Evolutionary conservation across 345 rosid genomes (phyloP), one percentile per base, ranked within the genome.

Genomic region (Salix suchowensis): DNA sequence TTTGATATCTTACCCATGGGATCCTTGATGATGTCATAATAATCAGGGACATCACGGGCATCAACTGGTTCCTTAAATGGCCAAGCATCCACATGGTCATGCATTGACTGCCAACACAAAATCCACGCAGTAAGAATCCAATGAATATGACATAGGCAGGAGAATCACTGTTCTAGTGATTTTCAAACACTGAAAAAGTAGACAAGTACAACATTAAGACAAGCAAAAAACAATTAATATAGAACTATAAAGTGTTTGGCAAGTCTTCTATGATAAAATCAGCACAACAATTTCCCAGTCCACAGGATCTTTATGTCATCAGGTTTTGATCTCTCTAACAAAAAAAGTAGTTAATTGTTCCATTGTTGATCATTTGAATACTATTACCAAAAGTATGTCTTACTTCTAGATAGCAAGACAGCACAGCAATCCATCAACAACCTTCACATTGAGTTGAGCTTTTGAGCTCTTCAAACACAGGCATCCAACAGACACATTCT

Each of bases 21-120:
- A 83, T 96, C 98, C 89, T 92, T 94, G 80, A 96, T 96, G 82
- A 96, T 90, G 77, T 90, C 98, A 82, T 94, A 92, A 84, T 96
- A 96, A 89, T 94, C 99, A 46, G 99, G 98, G 78, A 90, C 99
- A 82, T 96, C 99, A 52, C 91, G 93, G 64, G 82, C 82, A 88
- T 96, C 97, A 46, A 96, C 97, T 61, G 99, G 97, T 68, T 96
- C 99, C 90, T 88, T 92, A 82, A 92, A 94, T 58, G 99, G 98
- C 99, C 99, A 96, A 68, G 97, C 92, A 89, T 96, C 99, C 70
- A 83, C 91, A 72, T 96, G 97, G 39, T 96, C 99, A 77, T 89
- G 91, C 97, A 96, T 88, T 39, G 97, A 75, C 99, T 94, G 92
- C 76, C 60, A 73, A 73, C 19, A 73, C 24, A 74, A 34, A 26